Evolutionary conservation across 164 flowering plant species (phyloP), one percentile per base, ranked within the genome.

Genomic region (Macadamia tetraphylla): DNA sequence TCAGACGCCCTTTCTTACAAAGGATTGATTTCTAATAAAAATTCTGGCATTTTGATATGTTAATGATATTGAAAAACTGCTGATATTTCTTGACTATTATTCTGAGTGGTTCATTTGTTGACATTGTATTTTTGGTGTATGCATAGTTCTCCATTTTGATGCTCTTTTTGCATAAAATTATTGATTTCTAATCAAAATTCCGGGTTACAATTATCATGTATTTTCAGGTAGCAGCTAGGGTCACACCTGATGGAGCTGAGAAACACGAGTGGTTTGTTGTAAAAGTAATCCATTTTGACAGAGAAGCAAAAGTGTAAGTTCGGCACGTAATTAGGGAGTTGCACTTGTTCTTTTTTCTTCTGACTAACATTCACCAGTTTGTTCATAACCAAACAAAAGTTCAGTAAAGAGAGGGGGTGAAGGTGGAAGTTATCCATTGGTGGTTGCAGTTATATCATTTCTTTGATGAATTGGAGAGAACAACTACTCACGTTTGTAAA

Each of bases 191-290:
- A 62, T 42, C 29, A 46, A 62, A 7, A 43, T 63, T 40, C 18
- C 51, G 29, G 57, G 53, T 72, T 60, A 17, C 65, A 10, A 68
- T 29, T 69, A 17, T 61, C 44, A 43, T 73, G 63, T 60, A 48
- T 63, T 60, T 72, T 73, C 81, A 94, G 98, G 98, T 94, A 51
- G 98, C 98, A 48, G 98, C 97, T 35, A 85, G 86, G 79, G 91
- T 93, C 70, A 85, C 82, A 49, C 80, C 74, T 66, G 96, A 85
- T 73, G 85, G 86, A 67, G 90, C 87, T 71, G 97, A 90, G 14
- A 94, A 94, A 71, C 97, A 91, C 73, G 98, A 94, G 79, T 94
- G 97, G 97, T 72, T 89, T 80, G 87, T 94, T 70, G 96, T 94
- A n/a, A 94, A 94, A 85, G 98, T 94, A 18, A 87, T 83, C 65